Percentiles rank a stretch among this genome's conserved stretches.
phyloP scores from a whole-genome alignment of 176 grass and related monocot species.

The Thalia dealbata region DNA sequence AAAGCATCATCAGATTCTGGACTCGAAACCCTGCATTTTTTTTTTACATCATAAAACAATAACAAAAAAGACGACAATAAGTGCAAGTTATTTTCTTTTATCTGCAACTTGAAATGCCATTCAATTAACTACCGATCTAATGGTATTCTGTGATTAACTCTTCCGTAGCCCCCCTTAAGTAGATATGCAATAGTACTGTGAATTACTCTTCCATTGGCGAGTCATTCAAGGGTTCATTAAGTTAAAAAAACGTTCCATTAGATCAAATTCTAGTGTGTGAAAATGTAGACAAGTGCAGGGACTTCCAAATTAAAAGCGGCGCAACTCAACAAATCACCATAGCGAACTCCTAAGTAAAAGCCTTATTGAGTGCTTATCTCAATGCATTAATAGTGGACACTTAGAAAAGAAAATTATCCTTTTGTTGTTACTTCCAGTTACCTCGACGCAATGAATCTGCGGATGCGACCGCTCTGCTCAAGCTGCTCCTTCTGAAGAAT shows the following conservation, averaged over 20 bases:
- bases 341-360: not conserved
- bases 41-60: slow-evolving; percentile 4
- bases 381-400: not conserved
- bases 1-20: slow-evolving; percentile 50
- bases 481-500: slow-evolving; percentile 62
- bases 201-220: too few species aligned
- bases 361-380: not conserved
- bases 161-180: too few species aligned
- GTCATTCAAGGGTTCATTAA: too few species aligned
- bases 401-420: not conserved
- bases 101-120: not conserved
- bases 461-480: slow-evolving; percentile 57
- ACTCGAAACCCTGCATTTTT: slow-evolving; percentile 39
- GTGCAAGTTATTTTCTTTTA: not conserved
- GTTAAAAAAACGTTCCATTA: too few species aligned
- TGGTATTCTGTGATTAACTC: too few species aligned
- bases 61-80: not conserved
- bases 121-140: too few species aligned
- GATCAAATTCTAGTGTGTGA: too few species aligned
- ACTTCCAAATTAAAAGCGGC: too few species aligned
- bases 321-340: too few species aligned
- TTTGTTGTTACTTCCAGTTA: slow-evolving; percentile 6
- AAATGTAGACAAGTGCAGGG: too few species aligned
- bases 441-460: slow-evolving; percentile 49
- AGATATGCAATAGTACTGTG: too few species aligned